A percentile compares a stretch with the other conserved stretches of the same genome.
Conservation (phyloP, 139 green algal species). For the Nannochloris sp. region DNA sequence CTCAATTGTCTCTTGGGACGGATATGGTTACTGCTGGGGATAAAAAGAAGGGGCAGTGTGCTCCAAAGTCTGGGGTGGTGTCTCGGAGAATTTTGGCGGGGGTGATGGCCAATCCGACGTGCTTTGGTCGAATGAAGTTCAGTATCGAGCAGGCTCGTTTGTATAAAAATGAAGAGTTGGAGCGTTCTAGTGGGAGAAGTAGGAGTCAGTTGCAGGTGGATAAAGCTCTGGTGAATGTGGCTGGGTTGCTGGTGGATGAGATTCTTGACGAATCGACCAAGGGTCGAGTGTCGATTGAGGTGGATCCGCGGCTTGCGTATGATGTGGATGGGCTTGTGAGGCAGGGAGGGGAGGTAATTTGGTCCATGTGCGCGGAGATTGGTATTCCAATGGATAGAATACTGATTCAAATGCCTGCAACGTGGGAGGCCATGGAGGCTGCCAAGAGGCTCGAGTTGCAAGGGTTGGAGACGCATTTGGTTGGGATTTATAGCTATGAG, state of each 20-base stretch:
- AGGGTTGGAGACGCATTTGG: slow-evolving; percentile 52
- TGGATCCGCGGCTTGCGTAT: slow-evolving; percentile 61
- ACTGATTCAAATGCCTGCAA: slow-evolving; percentile 69
- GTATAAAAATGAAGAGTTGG: slow-evolving; percentile 32
- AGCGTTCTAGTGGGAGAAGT: slow-evolving; percentile 2
- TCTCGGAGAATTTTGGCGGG: slow-evolving; percentile 33
- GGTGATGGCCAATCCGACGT: slow-evolving; percentile 27
- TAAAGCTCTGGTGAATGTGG: slow-evolving; percentile 72
- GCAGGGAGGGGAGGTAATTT: slow-evolving; percentile 29
- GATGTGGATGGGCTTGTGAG: slow-evolving; percentile 46
- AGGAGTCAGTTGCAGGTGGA: slow-evolving; percentile 32
- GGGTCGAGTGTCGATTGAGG: slow-evolving; percentile 61
- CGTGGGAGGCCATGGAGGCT: slow-evolving; percentile 66
- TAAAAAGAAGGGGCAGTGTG: slow-evolving; percentile 14
- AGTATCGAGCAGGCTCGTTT: slow-evolving; percentile 56
- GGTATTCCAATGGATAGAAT: slow-evolving; percentile 39
- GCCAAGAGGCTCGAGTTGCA: slow-evolving; percentile 51
- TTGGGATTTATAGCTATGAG: slow-evolving; percentile 57
- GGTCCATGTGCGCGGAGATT: slow-evolving; percentile 45
- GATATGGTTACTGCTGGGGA: slow-evolving; percentile 11
- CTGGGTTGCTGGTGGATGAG: slow-evolving; percentile 44
- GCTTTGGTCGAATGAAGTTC: slow-evolving; percentile 25
- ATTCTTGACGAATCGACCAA: slow-evolving; percentile 24
- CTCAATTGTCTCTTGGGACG: neutral
- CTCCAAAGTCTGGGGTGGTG: slow-evolving; percentile 49